A percentile compares a stretch with the other conserved stretches of the same genome.
Evolutionary conservation across 371 early-diverging fungal species (phyloP).

Genomic region (Rhizomucor pusillus): DNA sequence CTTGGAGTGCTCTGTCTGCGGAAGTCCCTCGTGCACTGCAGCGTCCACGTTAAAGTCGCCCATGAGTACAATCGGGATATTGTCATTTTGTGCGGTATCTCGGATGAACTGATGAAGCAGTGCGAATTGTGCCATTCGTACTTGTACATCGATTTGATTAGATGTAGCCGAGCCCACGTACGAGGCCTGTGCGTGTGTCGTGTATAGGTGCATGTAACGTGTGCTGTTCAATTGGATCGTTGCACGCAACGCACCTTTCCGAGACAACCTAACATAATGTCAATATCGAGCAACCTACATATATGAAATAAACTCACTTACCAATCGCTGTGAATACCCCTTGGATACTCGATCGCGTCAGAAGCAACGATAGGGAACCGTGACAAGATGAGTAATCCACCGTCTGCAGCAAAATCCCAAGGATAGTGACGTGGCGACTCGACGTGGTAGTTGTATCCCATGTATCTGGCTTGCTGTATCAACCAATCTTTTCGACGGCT

Average conservation of each 20-base stretch:
- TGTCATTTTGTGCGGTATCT: slow-evolving; percentile 24
- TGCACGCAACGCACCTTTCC: slow-evolving; percentile 83
- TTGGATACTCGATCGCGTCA: slow-evolving; percentile 58
- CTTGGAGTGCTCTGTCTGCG: slow-evolving; percentile 27
- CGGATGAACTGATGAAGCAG: slow-evolving; percentile 66
- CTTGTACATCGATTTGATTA: slow-evolving; percentile 52
- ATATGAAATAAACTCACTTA: slow-evolving; percentile 27
- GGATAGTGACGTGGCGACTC: slow-evolving; percentile 62
- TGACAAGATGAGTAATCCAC: slow-evolving; percentile 77
- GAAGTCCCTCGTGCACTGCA: slow-evolving; percentile 42
- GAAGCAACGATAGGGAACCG: slow-evolving; percentile 66
- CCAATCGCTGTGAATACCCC: slow-evolving; percentile 76
- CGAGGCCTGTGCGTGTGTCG: slow-evolving; percentile 83
- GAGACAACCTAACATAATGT: slow-evolving; percentile 63
- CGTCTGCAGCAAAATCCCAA: slow-evolving; percentile 71
- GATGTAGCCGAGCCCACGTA: slow-evolving; percentile 48
- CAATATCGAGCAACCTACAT: not conserved
- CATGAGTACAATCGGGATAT: slow-evolving; percentile 57
- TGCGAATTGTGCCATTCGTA: slow-evolving; percentile 63
- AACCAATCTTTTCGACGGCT: slow-evolving; percentile 55
- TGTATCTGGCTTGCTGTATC: slow-evolving; percentile 53
- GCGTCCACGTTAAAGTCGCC: slow-evolving; percentile 83
- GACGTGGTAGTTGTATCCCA: slow-evolving; percentile 65
- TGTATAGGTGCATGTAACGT: slow-evolving; percentile 66
- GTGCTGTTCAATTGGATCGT: slow-evolving; percentile 54